Evolutionary conservation across 2,329 filamentous ascomycete genomes (phyloP).

Genomic region (Colletotrichum graminicola): DNA sequence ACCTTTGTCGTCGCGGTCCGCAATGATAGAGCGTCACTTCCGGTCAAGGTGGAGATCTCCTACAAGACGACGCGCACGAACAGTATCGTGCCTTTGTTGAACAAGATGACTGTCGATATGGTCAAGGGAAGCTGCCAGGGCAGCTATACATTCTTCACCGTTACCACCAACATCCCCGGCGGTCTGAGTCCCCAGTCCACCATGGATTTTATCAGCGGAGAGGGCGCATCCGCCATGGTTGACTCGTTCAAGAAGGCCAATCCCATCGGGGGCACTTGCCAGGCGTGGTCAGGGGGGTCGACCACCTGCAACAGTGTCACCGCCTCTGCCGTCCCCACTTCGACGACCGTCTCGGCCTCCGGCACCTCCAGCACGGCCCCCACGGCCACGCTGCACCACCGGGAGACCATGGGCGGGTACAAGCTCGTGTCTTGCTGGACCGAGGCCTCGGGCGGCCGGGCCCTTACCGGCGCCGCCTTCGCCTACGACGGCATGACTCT

Average conservation of each 20-base stretch:
- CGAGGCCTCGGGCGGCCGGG: conserved; percentile 61
- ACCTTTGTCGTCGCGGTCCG: conserved; percentile 62
- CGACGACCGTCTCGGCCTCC: conserved; percentile 38
- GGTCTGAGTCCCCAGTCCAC: conserved; percentile 59
- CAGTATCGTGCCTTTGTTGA: conserved; percentile 58
- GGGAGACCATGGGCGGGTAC: conserved; percentile 62
- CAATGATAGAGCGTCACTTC: conserved; percentile 59
- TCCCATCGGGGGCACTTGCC: conserved; percentile 59
- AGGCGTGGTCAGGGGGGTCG: conserved; percentile 52
- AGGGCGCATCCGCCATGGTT: conserved; percentile 49
- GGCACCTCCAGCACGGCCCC: conserved; percentile 49
- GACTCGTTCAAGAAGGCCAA: conserved; percentile 64
- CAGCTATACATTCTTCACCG: conserved; percentile 62
- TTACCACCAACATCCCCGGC: conserved; percentile 58
- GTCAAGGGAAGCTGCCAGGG: conserved; percentile 59
- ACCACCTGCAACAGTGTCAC: conserved; percentile 46
- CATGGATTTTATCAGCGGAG: conserved; percentile 60
- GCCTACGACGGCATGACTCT: conserved; percentile 64
- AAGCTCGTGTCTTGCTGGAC: conserved; percentile 71
- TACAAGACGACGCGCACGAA: conserved; percentile 56
- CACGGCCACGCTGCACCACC: conserved; percentile 52
- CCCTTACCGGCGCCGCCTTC: conserved; percentile 55
- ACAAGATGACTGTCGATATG: conserved; percentile 55
- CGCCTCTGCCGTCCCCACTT: conserved; percentile 31
- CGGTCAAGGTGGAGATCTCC: conserved; percentile 57